Evolutionary conservation across 1,284 basidiomycete genomes (phyloP), one percentile per base, ranked within the genome.

Genomic region (Moesziomyces sp.): DNA sequence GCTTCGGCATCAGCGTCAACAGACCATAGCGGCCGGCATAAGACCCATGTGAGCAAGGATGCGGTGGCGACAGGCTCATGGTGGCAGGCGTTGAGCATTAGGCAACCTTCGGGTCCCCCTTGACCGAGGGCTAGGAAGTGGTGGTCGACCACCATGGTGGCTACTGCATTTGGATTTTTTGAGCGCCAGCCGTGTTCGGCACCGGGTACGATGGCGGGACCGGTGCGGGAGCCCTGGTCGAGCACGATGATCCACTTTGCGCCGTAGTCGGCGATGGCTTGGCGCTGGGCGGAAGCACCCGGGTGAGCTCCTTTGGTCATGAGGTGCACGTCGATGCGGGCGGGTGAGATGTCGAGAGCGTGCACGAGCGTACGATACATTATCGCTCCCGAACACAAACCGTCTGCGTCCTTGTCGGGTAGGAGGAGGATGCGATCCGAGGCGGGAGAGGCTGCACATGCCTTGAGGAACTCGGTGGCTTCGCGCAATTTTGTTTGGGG

Each of bases 361-460:
- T 67, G 46, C 2, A 61, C 34, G 16, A 79, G 63, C 3, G 77
- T 77, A 16, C 77, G 73, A 51, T 76, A 60, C 58, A 79, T 59
- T 42, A 77, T 76, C 48, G 58, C 63, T n/a, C 75, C 70, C 1
- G 68, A 62, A 40, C 61, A 75, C 16, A 79, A 61, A 3, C 76
- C 77, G 24, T 79, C 77, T n/a, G 75, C 75, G 34, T 79, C 77
- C 38, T 79, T 79, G 51, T 79, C 77, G 19, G 69, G 76, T 0
- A 76, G 62, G 19, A 78, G 30, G 14, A 76, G 71, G 42, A 76
- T 58, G 10, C 64, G 53, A 0, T 70, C 58, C 3, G 53, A 30
- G 7, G 52, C 1, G 13, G 62, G 43, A 0, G 68, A 58, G 18
- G 60, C 56, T 35, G 69, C 60, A 26, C 58, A 53, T 7, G 51